Base-by-base conservation (phyloP, 1,284 basidiomycete species). In the Flammula alnicola region DNA sequence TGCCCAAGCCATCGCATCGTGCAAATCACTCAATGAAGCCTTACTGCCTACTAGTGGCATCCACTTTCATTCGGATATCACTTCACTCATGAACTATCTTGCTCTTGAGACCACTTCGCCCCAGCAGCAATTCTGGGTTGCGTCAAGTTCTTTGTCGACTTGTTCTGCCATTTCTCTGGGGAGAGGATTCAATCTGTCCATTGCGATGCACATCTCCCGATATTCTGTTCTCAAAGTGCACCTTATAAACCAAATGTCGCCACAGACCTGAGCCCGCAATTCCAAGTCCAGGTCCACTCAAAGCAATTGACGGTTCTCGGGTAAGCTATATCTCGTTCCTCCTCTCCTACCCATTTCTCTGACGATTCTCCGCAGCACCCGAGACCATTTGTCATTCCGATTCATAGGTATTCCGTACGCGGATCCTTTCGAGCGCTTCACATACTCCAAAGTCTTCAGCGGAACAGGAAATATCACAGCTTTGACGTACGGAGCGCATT, bases 171-270 rank as follows among this genome's bases (percentile, higher is more conserved):
- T 52, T 14, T 51, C 49, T 3, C 17, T 56, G 7, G 12, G 25
- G 7, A 53, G 54, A 1, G 58, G 55, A 42, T 62, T 11, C 55
- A 58, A 17, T 33, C 49, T 0, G 57, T 59, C 14, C 25, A 47
- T 2, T 68, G 66, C 23, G 33, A 55, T 20, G 45, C 47, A 1
- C 44, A 43, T 20, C 50, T 68, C 3, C 58, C 60, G 11, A 54
- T 56, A 1, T 52, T 68, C 11, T 68, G 66, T 45, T 62, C 63
- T 6, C 63, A 65, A 32, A 62, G 57, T n/a, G 66, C 66, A 3
- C 66, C 64, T 2, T 61, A 66, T 50, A 59, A 49, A 27, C 36
- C 55, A 11, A 65, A 62, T 14, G 53, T 50, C 12, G 54, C 56
- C 9, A 64, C 63, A 3, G 64, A 66, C 46, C 57, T 54, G 20